A percentile compares a stretch with the other conserved stretches of the same genome.
phyloP scores from a whole-genome alignment of 2,329 filamentous ascomycete species.

The Penicillium hordei region DNA sequence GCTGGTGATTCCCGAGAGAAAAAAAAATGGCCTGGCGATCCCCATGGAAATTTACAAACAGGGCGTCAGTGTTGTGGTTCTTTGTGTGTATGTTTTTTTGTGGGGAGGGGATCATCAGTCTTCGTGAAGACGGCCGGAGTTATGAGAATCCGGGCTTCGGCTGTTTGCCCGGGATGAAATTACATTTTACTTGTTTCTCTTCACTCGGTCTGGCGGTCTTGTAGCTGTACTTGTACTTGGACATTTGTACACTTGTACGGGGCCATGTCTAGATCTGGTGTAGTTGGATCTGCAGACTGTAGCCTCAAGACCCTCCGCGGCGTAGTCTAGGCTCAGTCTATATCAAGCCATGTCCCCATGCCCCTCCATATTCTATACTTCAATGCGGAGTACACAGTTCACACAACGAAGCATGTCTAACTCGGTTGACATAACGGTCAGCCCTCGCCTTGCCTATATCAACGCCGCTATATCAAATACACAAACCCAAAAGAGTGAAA shows the following conservation, averaged over 20 bases:
- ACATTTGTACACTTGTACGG: background rate
- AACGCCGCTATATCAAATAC: background rate
- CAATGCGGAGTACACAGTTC: background rate
- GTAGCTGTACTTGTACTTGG: constrained; percentile 4
- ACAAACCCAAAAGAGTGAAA: background rate
- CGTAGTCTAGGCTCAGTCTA: constrained; percentile 3
- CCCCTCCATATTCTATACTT: background rate
- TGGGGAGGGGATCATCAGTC: constrained; percentile 21
- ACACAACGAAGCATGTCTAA: background rate
- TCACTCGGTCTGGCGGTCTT: constrained; percentile 13
- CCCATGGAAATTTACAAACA: constrained; percentile 12
- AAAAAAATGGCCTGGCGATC: constrained; percentile 21
- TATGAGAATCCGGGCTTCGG: constrained; percentile 29
- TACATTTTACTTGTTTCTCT: constrained; percentile 28
- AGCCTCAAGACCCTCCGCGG: background rate
- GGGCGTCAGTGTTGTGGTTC: constrained; percentile 27
- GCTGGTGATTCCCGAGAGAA: constrained; percentile 10
- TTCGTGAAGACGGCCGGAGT: constrained; percentile 24
- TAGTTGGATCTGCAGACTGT: background rate
- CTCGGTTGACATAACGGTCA: background rate
- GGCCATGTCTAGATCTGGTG: background rate
- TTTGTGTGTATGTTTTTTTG: constrained; percentile 23
- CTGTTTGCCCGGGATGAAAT: constrained; percentile 28
- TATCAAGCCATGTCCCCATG: background rate
- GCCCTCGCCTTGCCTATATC: background rate